Evolutionary conservation across 2,329 filamentous ascomycete species (phyloP), one percentile per base, ranked within the genome.

Genomic region (Neofusicoccum ribis): DNA sequence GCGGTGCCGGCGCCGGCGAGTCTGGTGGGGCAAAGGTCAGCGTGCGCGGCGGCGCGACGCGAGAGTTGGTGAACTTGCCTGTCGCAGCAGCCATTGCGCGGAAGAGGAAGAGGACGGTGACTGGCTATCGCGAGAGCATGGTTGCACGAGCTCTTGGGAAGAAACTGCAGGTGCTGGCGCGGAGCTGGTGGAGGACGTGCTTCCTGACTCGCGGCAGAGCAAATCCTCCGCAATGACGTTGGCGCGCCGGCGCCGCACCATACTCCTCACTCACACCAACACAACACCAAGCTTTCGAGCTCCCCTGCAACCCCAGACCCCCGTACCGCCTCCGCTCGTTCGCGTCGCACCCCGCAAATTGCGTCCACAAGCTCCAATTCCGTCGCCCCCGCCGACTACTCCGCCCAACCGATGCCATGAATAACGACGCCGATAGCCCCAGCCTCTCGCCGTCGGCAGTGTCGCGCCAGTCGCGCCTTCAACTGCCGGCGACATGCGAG

Each of bases 401-500:
- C 23, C 14, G 7, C 23, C 31, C 31, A 46, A 47, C 43, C 50
- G 39, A 56, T 54, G 62, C 51, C 51, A 64, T 64, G 62, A 64
- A 64, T 31, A 51, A 65, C 63, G 52, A 52, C n/a, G 63, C 52
- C 52, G 52, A 59, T n/a, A 60, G 52, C 44, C 63, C 63, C 54
- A 75, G 73, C 67, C 74, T 78, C 15, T 78, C 77, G 43, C 76
- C 76, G 31, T 69, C 70, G 52, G 73, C 73, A 59, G 76, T 72
- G 27, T 73, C 71, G 31, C 72, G 72, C 43, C 70, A 74, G 51
- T 69, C 80, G 11, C 81, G 79, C 67, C 80, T 88, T 9, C 80
- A 89, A 70, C 86, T 98, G 3, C 94, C 94, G 0, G 82, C 89
- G 39, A 96, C 91, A 70, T 97, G 93, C 76, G 91, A 96, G 71